Evolutionary conservation across 2,329 filamentous ascomycete species (phyloP), one percentile per base, ranked within the genome.

Genomic region (Colletotrichum sp.): DNA sequence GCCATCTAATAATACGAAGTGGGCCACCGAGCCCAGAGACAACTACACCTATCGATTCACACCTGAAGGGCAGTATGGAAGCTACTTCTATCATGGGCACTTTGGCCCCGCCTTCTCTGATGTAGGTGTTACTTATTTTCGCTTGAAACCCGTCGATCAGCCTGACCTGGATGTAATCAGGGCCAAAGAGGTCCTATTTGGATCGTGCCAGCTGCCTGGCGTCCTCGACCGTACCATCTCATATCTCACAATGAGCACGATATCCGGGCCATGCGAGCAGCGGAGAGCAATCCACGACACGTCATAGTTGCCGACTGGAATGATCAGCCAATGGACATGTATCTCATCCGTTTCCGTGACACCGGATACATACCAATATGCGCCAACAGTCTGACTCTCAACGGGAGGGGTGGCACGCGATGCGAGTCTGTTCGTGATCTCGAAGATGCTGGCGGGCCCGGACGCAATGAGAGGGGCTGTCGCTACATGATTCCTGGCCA

Each of bases 31-130:
- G 24, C 71, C 71, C 4, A 70, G 66, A 21, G 71, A 73, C 28
- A 73, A 70, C n/a, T 73, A 70, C 16, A 73, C 66, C 8, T 70
- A 73, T 28, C 48, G 71, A 8, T 73, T 70, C 26, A 70, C 71
- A 16, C 71, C 71, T 5, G 24, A 60, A n/a, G 71, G 71, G 15
- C 71, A 73, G 32, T 73, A 73, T 21, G 58, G 71, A 9, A 73
- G 60, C n/a, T 73, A 73, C 32, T 73, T 73, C 18, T 73, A 73
- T 12, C 56, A 73, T 13, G 55, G 71, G 1, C 71, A 73, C 9
- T 73, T 73, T 21, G 66, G 66, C 15, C 71, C 71, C 15, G 71
- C 71, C 7, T 74, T 70, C 32, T 70, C 66, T 13, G 66, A 74
- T 18, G 71, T 73, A 6, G n/a, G 66, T 72, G 16, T 21, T 2